Percentiles rank a stretch among this genome's conserved stretches.
Conservation (phyloP, 169 alveolate genomes). For the Sarcocystis neurona region DNA sequence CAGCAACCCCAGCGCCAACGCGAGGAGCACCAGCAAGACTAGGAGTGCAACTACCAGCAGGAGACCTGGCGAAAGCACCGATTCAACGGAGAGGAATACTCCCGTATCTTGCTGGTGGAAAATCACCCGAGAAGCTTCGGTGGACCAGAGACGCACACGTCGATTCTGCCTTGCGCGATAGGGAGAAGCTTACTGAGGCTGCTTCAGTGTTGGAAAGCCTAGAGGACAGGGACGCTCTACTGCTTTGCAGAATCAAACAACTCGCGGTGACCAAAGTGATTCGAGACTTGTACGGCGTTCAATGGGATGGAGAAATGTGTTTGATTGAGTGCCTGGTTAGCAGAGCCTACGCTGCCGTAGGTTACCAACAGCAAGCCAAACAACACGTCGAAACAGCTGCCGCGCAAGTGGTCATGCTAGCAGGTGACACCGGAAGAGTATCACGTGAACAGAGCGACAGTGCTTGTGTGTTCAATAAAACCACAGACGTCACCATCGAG, state of each 20-base stretch:
- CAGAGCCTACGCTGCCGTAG: constrained; percentile 16
- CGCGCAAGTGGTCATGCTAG: background rate
- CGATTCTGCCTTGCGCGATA: background rate
- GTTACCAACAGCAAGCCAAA: constrained; percentile 1
- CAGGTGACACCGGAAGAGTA: too few relatives aligned
- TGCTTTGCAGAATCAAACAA: constrained; percentile 17
- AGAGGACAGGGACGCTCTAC: background rate
- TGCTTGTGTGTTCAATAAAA: too few relatives aligned
- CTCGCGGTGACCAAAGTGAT: constrained; percentile 15
- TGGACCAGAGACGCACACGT: too few relatives aligned
- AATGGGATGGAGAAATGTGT: constrained; percentile 19
- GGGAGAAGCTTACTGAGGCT: background rate
- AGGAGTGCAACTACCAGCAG: too few relatives aligned
- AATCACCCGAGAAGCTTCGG: too few relatives aligned
- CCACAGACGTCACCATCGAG: too few relatives aligned
- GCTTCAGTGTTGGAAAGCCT: background rate
- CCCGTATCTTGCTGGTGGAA: too few relatives aligned
- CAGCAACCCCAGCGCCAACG: too few relatives aligned
- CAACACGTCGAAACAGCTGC: constrained; percentile 10
- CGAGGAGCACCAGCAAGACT: too few relatives aligned
- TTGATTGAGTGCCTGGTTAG: constrained; percentile 18
- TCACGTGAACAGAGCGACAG: too few relatives aligned
- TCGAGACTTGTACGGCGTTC: background rate
- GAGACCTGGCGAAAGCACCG: too few relatives aligned
- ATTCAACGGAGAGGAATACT: too few relatives aligned